A percentile compares a stretch with the other conserved stretches of the same genome.
Evolutionary conservation across 176 grass and related monocot species (phyloP).

Genomic region (Areca catechu): DNA sequence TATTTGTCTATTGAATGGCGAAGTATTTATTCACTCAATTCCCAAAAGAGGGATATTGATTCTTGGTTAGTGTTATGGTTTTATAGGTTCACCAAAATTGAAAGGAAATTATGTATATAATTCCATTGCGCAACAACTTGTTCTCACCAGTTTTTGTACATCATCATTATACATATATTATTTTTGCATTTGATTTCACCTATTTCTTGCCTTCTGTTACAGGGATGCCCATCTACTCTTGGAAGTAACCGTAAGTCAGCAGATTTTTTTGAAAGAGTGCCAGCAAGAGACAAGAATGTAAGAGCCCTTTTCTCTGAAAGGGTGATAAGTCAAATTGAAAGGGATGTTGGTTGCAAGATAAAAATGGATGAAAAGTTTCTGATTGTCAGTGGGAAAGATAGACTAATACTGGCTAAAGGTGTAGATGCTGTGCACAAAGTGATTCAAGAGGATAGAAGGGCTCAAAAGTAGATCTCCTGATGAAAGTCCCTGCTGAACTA

Average conservation of each 20-base stretch:
- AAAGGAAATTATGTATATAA: no score
- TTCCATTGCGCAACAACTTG: no score
- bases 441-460: constrained; percentile 76
- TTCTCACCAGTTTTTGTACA: no score
- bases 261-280: constrained; percentile 83
- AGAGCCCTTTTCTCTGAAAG: constrained; percentile 69
- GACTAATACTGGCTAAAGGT: constrained; percentile 79
- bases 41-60: no score
- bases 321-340: constrained; percentile 79
- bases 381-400: constrained; percentile 88
- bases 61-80: no score
- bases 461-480: constrained; percentile 50
- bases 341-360: constrained; percentile 81
- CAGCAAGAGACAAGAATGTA: constrained; percentile 76
- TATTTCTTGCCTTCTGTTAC: constrained; percentile 16
- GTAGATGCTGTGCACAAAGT: constrained; percentile 79
- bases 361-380: constrained; percentile 96
- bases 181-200: not conserved
- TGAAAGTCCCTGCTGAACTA: constrained; percentile 36
- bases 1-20: no score
- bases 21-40: no score
- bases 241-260: constrained; percentile 68
- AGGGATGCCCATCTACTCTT: constrained; percentile 98
- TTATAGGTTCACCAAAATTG: no score
- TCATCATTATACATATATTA: no score